Evolutionary conservation across 495 filamentous ascomycete species (phyloP).

Genomic region (Melanomma pulvis-pyrius): DNA sequence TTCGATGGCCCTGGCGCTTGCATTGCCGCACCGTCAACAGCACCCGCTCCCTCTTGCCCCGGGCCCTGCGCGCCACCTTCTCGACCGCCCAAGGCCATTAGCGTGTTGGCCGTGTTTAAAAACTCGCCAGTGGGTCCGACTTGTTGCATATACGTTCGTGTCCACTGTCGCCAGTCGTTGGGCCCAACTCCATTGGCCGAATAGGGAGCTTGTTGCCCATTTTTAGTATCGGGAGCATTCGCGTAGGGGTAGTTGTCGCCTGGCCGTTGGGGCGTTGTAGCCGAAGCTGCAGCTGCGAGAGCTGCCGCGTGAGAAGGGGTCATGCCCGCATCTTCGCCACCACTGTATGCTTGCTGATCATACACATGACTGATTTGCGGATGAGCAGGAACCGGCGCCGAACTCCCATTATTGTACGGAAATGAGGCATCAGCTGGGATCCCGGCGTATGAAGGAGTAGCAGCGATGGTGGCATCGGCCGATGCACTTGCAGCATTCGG

Average conservation of each 20-base stretch:
- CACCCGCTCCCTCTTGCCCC: constrained; percentile 7
- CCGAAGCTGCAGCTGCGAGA: constrained; percentile 25
- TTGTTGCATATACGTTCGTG: constrained; percentile 22
- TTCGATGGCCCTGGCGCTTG: constrained; percentile 1
- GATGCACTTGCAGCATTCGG: constrained; percentile 1
- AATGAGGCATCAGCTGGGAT: constrained; percentile 3
- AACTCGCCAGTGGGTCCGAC: constrained; percentile 26
- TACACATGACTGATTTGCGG: constrained; percentile 9
- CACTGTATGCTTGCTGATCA: constrained; percentile 21
- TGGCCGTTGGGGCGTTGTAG: constrained; percentile 12
- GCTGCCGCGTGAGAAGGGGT: constrained; percentile 31
- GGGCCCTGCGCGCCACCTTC: constrained; percentile 24
- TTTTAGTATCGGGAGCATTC: constrained; percentile 4
- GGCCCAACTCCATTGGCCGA: constrained; percentile 19
- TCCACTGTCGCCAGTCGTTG: constrained; percentile 31
- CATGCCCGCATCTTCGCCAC: constrained; percentile 24
- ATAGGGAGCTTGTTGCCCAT: constrained; percentile 17
- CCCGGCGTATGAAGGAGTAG: constrained; percentile 3
- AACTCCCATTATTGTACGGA: constrained; percentile 16
- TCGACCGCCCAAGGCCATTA: constrained; percentile 38
- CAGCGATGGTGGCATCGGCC: constrained; percentile 5
- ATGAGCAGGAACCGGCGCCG: constrained; percentile 10
- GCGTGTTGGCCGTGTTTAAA: constrained; percentile 36
- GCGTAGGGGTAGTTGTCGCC: constrained; percentile 15
- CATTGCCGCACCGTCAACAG: constrained; percentile 18